phyloP scores from a whole-genome alignment of 768 basidiomycete genomes.

The Suillus fuscotomentosus region DNA sequence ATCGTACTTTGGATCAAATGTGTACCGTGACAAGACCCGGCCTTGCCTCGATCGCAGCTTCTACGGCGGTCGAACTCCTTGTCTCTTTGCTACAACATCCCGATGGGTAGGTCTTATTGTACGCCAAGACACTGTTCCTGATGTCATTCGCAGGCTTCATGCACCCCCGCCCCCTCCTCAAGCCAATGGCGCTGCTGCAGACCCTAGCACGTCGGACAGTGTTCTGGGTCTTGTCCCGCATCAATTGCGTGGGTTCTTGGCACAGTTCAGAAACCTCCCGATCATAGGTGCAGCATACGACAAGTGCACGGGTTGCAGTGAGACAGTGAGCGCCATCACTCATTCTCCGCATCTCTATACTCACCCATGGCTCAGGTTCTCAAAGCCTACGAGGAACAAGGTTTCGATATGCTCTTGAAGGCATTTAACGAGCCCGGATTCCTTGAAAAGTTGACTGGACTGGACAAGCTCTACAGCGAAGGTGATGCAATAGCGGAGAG shows the following conservation, averaged over 20 bases:
- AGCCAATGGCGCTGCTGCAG: slow-evolving; percentile 25
- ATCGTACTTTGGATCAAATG: slow-evolving; percentile 97
- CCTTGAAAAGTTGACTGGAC: slow-evolving; percentile 72
- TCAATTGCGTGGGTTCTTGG: slow-evolving; percentile 88
- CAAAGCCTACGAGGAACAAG: slow-evolving; percentile 75
- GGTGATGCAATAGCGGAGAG: slow-evolving; percentile 68
- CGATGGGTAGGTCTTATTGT: slow-evolving; percentile 54
- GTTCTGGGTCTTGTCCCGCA: slow-evolving; percentile 91
- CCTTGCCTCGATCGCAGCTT: slow-evolving; percentile 87
- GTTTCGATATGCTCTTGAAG: slow-evolving; percentile 73
- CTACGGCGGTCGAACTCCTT: slow-evolving; percentile 90
- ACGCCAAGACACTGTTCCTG: neutral
- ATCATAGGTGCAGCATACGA: slow-evolving; percentile 87
- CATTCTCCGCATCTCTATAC: neutral
- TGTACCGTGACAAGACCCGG: slow-evolving; percentile 98
- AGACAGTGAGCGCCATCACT: slow-evolving; percentile 48
- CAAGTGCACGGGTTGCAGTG: slow-evolving; percentile 88
- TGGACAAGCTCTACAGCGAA: slow-evolving; percentile 75
- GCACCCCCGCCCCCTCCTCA: slow-evolving; percentile 69
- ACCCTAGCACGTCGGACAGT: slow-evolving; percentile 36
- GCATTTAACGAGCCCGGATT: slow-evolving; percentile 84
- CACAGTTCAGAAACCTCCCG: slow-evolving; percentile 80
- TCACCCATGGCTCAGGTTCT: slow-evolving; percentile 52
- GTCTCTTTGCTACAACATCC: slow-evolving; percentile 90
- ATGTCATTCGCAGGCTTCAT: slow-evolving; percentile 41